Conservation (phyloP, 768 basidiomycete genomes). For the Lactifluus rugatus region DNA sequence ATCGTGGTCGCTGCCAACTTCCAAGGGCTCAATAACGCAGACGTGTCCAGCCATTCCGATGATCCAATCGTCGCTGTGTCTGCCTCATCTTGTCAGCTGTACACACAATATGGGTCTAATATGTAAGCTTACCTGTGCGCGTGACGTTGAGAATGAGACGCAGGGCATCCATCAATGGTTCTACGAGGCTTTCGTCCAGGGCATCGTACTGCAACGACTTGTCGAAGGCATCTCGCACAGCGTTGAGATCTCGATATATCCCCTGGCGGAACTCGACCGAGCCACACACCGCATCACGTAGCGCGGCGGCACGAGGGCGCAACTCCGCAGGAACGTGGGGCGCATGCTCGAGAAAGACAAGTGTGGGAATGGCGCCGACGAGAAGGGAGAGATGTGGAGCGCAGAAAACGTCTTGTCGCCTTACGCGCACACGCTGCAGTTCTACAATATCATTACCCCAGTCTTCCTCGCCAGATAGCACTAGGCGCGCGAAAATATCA, state of each 20-base stretch:
- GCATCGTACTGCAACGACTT: slow-evolving; percentile 41
- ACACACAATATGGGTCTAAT: background rate
- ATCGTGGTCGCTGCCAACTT: slow-evolving; percentile 74
- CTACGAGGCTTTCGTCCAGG: slow-evolving; percentile 43
- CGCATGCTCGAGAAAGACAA: slow-evolving; percentile 65
- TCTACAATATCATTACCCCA: slow-evolving; percentile 47
- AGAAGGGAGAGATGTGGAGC: slow-evolving; percentile 57
- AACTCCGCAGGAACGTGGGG: slow-evolving; percentile 39
- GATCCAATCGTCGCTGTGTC: slow-evolving; percentile 36
- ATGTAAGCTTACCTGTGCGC: slow-evolving; percentile 37
- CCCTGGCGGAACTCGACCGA: slow-evolving; percentile 63
- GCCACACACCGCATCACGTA: slow-evolving; percentile 53
- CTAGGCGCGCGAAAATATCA: slow-evolving; percentile 46
- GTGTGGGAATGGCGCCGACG: slow-evolving; percentile 52
- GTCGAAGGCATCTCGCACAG: slow-evolving; percentile 61
- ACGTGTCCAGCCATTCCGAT: slow-evolving; percentile 51
- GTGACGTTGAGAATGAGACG: slow-evolving; percentile 56
- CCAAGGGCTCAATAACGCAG: slow-evolving; percentile 70
- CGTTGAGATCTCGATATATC: slow-evolving; percentile 65
- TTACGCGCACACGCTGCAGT: slow-evolving; percentile 58
- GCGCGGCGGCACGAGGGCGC: slow-evolving; percentile 36
- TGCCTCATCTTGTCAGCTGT: background rate
- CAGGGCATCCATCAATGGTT: slow-evolving; percentile 57
- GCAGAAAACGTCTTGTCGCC: slow-evolving; percentile 56
- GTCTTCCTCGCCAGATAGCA: slow-evolving; percentile 42